A percentile compares a stretch with the other conserved stretches of the same genome.
Evolutionary conservation across 1,284 basidiomycete genomes (phyloP).

Genomic region (Pseudozyma flocculosa): DNA sequence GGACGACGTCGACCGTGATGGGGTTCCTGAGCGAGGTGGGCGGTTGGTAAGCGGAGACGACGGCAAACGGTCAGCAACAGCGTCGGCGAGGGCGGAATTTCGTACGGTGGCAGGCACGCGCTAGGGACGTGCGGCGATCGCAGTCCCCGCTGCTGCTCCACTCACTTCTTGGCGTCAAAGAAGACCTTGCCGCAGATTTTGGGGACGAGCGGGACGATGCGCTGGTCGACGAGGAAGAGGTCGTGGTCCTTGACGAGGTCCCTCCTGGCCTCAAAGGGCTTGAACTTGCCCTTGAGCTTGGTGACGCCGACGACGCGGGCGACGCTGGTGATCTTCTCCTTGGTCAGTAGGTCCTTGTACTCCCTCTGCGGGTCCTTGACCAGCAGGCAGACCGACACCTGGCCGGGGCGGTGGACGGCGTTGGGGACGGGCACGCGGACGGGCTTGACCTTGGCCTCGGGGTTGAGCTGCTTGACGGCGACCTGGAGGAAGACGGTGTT

Average conservation of each 20-base stretch:
- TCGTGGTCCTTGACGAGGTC: slow-evolving; percentile 83
- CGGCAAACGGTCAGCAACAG: too few relatives aligned
- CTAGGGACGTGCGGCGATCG: too few relatives aligned
- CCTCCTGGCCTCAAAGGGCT: slow-evolving; percentile 79
- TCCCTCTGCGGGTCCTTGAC: slow-evolving; percentile 92
- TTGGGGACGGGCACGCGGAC: slow-evolving; percentile 60
- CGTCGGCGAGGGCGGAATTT: too few relatives aligned
- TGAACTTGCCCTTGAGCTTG: slow-evolving; percentile 58
- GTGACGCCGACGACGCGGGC: slow-evolving; percentile 83
- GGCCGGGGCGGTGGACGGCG: slow-evolving; percentile 77
- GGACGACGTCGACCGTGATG: slow-evolving; percentile 79
- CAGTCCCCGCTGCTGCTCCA: neutral
- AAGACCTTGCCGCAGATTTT: slow-evolving; percentile 84
- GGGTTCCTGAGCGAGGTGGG: slow-evolving; percentile 70
- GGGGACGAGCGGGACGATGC: slow-evolving; percentile 83
- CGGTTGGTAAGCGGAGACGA: too few relatives aligned
- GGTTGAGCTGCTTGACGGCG: slow-evolving; percentile 41
- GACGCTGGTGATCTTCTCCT: slow-evolving; percentile 79
- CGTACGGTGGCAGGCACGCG: too few relatives aligned
- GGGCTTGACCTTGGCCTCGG: slow-evolving; percentile 42
- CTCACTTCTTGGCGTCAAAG: slow-evolving; percentile 82
- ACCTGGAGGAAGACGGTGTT: slow-evolving; percentile 48
- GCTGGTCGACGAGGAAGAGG: slow-evolving; percentile 88
- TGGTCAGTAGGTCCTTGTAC: slow-evolving; percentile 87
- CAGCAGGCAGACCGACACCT: slow-evolving; percentile 79